Percentiles rank a stretch among this genome's conserved stretches.
phyloP scores from a whole-genome alignment of 2,329 filamentous ascomycete genomes.

The Pyrenophora graminea region DNA sequence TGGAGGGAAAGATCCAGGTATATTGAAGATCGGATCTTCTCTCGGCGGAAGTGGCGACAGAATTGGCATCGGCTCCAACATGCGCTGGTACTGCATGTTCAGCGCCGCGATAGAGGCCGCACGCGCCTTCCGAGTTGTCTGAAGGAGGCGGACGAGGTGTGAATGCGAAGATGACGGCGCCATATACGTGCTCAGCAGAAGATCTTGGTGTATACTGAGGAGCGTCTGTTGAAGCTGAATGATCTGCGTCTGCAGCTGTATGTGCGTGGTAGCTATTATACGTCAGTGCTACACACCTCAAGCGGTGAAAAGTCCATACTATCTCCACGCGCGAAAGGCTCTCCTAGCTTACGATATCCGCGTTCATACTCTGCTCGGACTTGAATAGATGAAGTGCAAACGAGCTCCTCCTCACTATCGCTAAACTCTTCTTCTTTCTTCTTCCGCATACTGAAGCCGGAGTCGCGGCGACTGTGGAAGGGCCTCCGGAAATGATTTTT shows the following conservation, averaged over 20 bases:
- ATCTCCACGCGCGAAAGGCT: conserved; percentile 39
- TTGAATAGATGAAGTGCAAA: conserved; percentile 29
- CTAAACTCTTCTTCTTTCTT: conserved; percentile 19
- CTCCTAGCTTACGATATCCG: conserved; percentile 35
- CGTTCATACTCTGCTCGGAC: conserved; percentile 37
- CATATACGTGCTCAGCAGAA: conserved; percentile 28
- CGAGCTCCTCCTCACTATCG: conserved; percentile 37
- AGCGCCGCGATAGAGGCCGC: conserved; percentile 35
- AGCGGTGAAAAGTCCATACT: conserved; percentile 19
- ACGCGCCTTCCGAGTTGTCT: conserved; percentile 34
- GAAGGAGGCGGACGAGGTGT: conserved; percentile 34
- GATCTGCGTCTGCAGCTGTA: conserved; percentile 40
- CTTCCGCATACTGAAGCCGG: conserved; percentile 19
- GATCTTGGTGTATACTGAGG: conserved; percentile 36
- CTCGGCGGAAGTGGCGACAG: conserved; percentile 4
- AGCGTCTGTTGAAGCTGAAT: conserved; percentile 38
- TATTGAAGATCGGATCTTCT: conserved; percentile 11
- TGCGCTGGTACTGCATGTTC: conserved; percentile 34
- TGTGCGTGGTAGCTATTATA: conserved; percentile 31
- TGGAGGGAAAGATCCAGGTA: conserved; percentile 26
- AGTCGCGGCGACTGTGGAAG: conserved; percentile 20
- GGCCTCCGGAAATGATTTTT: background rate
- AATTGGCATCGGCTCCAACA: conserved; percentile 9
- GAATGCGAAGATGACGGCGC: conserved; percentile 30
- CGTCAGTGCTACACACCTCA: conserved; percentile 6